These are phyloP conservation scores for Vigna hirtella DNA, from an alignment of 306 rosid genomes.

Conservation along the genomic window DNA sequence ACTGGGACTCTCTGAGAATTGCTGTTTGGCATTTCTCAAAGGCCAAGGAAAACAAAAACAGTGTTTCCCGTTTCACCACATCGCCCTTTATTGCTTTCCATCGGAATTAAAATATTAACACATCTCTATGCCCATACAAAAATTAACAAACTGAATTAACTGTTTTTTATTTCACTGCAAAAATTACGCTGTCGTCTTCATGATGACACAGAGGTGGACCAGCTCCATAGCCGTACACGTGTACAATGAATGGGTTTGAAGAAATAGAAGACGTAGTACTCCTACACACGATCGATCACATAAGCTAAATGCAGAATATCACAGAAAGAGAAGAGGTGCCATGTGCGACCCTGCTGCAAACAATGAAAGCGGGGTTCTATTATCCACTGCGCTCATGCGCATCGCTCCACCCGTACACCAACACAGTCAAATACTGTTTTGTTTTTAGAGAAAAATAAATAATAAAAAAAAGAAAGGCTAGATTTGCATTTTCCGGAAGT, in stretches of 20 bases:
- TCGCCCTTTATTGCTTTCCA: constrained; percentile 23
- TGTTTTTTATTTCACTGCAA: too few species aligned
- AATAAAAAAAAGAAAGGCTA: neutral
- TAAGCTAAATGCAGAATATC: constrained; percentile 43
- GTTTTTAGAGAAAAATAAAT: neutral
- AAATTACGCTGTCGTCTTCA: too few species aligned
- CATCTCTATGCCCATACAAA: too few species aligned
- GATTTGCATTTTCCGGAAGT: neutral
- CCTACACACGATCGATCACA: constrained; percentile 49
- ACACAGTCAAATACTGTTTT: constrained; percentile 29
- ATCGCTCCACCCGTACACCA: constrained; percentile 39
- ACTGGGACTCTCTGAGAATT: neutral
- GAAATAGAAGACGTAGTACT: constrained; percentile 46
- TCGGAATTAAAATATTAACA: constrained; percentile 16
- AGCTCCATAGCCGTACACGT: constrained; percentile 61
- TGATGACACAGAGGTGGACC: constrained; percentile 2
- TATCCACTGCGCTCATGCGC: constrained; percentile 32
- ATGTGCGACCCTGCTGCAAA: constrained; percentile 66
- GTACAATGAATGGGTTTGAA: constrained; percentile 39
- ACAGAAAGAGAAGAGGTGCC: constrained; percentile 31
- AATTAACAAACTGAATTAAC: too few species aligned
- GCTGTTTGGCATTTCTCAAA: constrained; percentile 20
- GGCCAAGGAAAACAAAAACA: neutral
- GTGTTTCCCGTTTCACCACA: constrained; percentile 25
- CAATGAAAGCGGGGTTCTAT: constrained; percentile 17